Percentiles rank a stretch among this genome's conserved stretches.
phyloP scores from a whole-genome alignment of 495 filamentous ascomycete species.

The Darksidea phi region DNA sequence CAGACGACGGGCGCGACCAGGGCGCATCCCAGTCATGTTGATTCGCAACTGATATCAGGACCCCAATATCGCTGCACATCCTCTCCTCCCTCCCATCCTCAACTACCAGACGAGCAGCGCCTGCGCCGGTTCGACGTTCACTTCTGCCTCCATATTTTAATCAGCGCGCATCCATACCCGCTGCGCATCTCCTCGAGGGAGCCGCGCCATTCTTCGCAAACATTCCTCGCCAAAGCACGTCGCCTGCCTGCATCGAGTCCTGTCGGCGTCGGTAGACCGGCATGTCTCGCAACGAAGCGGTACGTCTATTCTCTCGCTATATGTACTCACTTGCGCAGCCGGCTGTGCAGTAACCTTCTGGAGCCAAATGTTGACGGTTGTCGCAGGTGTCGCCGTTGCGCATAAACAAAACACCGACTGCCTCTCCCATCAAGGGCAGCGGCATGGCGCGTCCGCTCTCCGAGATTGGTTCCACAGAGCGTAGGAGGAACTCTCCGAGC shows the following conservation, averaged over 20 bases:
- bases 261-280: neutral
- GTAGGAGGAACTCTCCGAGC: constrained; percentile 47
- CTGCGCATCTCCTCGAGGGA: constrained; percentile 29
- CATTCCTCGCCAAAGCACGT: constrained; percentile 32
- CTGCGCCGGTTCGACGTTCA: constrained; percentile 25
- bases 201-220: constrained; percentile 26
- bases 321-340: neutral
- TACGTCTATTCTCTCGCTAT: constrained; percentile 7
- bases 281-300: constrained; percentile 34
- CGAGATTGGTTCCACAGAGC: constrained; percentile 44
- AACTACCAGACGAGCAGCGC: constrained; percentile 16
- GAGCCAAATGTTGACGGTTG: constrained; percentile 22
- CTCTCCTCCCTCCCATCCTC: constrained; percentile 17
- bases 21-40: constrained; percentile 15
- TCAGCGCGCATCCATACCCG: constrained; percentile 19
- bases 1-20: constrained; percentile 2
- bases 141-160: constrained; percentile 16
- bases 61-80: constrained; percentile 4
- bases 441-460: constrained; percentile 39
- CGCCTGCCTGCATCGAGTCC: constrained; percentile 23
- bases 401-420: constrained; percentile 43
- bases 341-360: neutral
- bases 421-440: constrained; percentile 37
- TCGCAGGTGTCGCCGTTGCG: constrained; percentile 46
- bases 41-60: neutral